Conservation (phyloP, 257 asterid species). For the Nicotiana undulata region DNA sequence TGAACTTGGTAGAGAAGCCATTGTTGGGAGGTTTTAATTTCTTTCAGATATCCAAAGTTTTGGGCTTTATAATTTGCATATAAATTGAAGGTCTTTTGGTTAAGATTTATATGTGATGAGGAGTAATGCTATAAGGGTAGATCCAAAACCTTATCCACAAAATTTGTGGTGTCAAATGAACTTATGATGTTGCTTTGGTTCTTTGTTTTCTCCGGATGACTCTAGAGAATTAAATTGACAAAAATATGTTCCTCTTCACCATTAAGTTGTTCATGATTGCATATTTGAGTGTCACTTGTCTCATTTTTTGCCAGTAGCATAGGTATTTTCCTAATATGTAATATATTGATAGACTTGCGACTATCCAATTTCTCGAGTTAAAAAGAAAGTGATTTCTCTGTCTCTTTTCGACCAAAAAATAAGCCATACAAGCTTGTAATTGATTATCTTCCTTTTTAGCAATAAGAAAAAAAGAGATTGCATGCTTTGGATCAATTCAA, state of each 20-base stretch:
- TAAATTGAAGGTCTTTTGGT: neutral
- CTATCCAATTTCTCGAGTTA: neutral
- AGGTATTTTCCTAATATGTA: neutral
- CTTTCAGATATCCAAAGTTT: neutral
- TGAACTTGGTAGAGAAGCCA: slow-evolving; percentile 56
- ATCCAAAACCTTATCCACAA: neutral
- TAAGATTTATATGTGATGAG: neutral
- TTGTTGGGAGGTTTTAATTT: neutral
- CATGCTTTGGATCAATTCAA: too few relatives aligned
- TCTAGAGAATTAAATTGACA: too few relatives aligned
- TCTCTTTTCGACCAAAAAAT: too few relatives aligned
- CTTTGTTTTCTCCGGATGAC: neutral
- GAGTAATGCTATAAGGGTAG: neutral
- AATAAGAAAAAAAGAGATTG: too few relatives aligned
- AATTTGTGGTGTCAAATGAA: neutral
- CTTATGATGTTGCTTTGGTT: neutral
- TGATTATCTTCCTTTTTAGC: too few relatives aligned
- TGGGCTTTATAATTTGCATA: too few relatives aligned
- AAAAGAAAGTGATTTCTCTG: too few relatives aligned
- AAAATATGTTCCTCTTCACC: neutral
- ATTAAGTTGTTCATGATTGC: neutral
- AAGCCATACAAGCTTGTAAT: too few relatives aligned
- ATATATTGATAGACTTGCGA: neutral
- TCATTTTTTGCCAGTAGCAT: neutral
- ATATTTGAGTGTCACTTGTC: neutral